Evolutionary conservation across 139 green algal genomes (phyloP).

Genomic region (Zygnema circumcarinatum): DNA sequence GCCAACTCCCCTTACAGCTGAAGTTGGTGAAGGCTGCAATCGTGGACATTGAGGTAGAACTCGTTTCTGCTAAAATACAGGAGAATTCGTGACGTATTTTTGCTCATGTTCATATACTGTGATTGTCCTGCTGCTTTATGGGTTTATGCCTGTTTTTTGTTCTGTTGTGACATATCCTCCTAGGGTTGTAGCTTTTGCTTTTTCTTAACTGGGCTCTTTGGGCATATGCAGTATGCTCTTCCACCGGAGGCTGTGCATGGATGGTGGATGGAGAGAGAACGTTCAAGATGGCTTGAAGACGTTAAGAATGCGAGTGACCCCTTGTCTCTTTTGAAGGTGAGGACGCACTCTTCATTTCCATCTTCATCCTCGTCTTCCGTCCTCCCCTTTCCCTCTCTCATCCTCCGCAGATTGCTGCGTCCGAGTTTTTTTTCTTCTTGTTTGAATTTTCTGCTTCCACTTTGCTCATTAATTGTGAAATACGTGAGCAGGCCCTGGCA

Average conservation of each 20-base stretch:
- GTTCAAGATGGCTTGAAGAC: conserved; percentile 50
- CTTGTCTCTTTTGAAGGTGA: conserved; percentile 59
- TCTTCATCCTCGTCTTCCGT: background rate
- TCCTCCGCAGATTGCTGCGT: background rate
- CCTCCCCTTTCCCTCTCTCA: background rate
- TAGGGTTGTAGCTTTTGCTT: too few relatives aligned
- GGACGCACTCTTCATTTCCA: too few relatives aligned
- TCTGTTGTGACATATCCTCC: too few relatives aligned
- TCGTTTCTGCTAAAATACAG: too few relatives aligned
- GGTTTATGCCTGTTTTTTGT: too few relatives aligned
- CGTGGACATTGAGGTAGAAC: conserved; percentile 38
- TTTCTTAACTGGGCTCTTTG: too few relatives aligned
- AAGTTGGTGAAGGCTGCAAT: conserved; percentile 25
- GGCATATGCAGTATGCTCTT: conserved; percentile 20
- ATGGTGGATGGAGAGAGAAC: conserved; percentile 29
- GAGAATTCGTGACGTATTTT: too few relatives aligned
- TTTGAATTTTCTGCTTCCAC: too few relatives aligned
- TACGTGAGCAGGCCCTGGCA: conserved; percentile 64
- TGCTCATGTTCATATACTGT: too few relatives aligned
- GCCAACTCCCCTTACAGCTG: background rate
- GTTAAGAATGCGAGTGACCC: conserved; percentile 58
- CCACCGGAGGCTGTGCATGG: conserved; percentile 31
- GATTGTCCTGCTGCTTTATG: too few relatives aligned
- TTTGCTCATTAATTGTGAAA: too few relatives aligned
- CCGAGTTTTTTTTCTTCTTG: conserved; percentile 14